Percentiles rank a stretch among this genome's conserved stretches.
phyloP scores from a whole-genome alignment of 2,329 filamentous ascomycete species.

The Xylaria hypoxylon region DNA sequence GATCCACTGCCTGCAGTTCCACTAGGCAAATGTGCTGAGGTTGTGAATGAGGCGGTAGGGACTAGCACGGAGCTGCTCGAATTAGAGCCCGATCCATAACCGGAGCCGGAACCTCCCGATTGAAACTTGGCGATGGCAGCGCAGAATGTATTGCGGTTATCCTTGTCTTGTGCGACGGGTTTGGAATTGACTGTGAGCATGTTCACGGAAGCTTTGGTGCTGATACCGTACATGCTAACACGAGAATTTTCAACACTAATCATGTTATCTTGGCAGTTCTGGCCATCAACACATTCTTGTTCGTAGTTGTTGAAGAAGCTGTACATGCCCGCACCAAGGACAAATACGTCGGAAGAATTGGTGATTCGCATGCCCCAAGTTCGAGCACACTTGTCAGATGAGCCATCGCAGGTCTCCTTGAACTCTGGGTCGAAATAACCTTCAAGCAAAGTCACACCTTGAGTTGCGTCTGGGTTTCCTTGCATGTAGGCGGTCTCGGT shows the following conservation, averaged over 20 bases:
- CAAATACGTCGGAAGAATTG: constrained; percentile 73
- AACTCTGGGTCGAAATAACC: constrained; percentile 78
- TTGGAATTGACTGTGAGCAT: constrained; percentile 75
- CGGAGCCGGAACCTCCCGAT: constrained; percentile 21
- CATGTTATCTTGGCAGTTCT: constrained; percentile 83
- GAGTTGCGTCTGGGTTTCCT: constrained; percentile 78
- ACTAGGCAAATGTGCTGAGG: constrained; percentile 18
- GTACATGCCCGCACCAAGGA: constrained; percentile 82
- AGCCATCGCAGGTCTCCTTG: constrained; percentile 62
- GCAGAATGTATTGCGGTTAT: constrained; percentile 75
- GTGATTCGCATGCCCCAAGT: constrained; percentile 80
- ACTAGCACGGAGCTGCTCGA: constrained; percentile 33
- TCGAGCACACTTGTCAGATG: constrained; percentile 69
- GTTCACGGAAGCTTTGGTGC: constrained; percentile 79
- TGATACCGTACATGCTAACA: constrained; percentile 75
- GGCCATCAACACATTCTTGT: constrained; percentile 73
- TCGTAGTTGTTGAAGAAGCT: constrained; percentile 86
- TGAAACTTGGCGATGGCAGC: constrained; percentile 68
- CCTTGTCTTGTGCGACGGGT: constrained; percentile 64
- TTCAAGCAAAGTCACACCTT: constrained; percentile 71
- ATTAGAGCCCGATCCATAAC: constrained; percentile 32
- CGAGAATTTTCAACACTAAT: constrained; percentile 74
- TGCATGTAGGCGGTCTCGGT: constrained; percentile 92
- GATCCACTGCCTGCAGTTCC: constrained; percentile 16
- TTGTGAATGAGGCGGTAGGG: constrained; percentile 25